Percentiles rank a stretch among this genome's conserved stretches.
Conservation (phyloP, 1,139 yeast species). For the Fermentozyma sake region DNA sequence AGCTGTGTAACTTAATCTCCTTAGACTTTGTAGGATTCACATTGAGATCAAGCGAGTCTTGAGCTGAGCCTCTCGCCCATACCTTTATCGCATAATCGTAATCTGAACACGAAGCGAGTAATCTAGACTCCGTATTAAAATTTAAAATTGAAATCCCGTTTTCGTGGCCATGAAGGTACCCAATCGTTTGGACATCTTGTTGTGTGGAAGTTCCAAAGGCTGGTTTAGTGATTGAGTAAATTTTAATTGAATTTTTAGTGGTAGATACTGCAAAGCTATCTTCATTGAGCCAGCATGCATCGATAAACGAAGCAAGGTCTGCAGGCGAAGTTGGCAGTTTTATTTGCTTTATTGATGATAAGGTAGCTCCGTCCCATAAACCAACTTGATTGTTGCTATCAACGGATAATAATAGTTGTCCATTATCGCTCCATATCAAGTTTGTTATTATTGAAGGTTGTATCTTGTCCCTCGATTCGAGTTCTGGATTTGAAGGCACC, state of each 20-base stretch:
- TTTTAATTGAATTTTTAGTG: slow-evolving; percentile 48
- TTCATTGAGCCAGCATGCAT: slow-evolving; percentile 67
- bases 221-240: slow-evolving; percentile 43
- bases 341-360: slow-evolving; percentile 28
- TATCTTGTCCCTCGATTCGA: slow-evolving; percentile 2
- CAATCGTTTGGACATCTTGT: slow-evolving; percentile 40
- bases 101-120: slow-evolving; percentile 73
- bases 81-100: slow-evolving; percentile 61
- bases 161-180: slow-evolving; percentile 66
- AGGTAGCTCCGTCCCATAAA: slow-evolving; percentile 37
- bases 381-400: slow-evolving; percentile 30
- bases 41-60: slow-evolving; percentile 32
- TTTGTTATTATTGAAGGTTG: slow-evolving; percentile 10
- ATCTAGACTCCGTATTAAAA: slow-evolving; percentile 48
- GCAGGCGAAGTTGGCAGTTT: slow-evolving; percentile 10
- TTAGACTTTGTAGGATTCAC: slow-evolving; percentile 10
- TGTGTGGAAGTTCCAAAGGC: slow-evolving; percentile 11
- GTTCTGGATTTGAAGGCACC: too few relatives aligned
- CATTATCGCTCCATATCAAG: slow-evolving; percentile 34
- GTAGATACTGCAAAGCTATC: slow-evolving; percentile 70
- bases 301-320: slow-evolving; percentile 8
- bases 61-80: slow-evolving; percentile 65
- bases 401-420: slow-evolving; percentile 31
- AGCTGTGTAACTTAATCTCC: slow-evolving; percentile 35
- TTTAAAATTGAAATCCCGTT: slow-evolving; percentile 53